Evolutionary conservation across 2,329 filamentous ascomycete species (phyloP), one percentile per base, ranked within the genome.

Genomic region (Colletotrichum spaethianum): DNA sequence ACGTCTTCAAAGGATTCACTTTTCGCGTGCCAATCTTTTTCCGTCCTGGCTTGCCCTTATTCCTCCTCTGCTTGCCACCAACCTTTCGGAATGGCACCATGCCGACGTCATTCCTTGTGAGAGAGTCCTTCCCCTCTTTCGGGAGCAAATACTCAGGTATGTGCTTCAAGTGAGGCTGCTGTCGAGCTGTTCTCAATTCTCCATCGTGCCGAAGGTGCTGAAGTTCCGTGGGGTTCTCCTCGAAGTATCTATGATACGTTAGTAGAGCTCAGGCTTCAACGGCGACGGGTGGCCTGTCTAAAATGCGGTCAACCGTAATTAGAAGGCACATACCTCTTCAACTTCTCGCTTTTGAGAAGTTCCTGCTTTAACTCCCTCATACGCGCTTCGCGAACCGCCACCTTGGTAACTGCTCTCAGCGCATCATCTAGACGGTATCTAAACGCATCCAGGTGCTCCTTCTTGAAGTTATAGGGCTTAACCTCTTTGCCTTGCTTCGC

Each of bases 361-460:
- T 98, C 96, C 80, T 96, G 92, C 65, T 94, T 90, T 68, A 99
- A 88, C 83, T 99, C 96, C 72, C 94, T 90, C 12, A 94, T 93
- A 61, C 96, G 90, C 3, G 96, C 96, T 85, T 98, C 95, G 75
- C 96, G 93, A 55, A 99, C 91, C 0, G 96, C 93, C 33, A 97
- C 93, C 70, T 93, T 91, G 12, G 96, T 99, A 2, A 99, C 95
- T 0, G 95, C 93, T 74, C 95, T 91, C 50, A 99, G 86, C 0
- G 96, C 96, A 80, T 98, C 96, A 64, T 94, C 93, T 90, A 98
- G 94, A 75, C 96, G 93, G 83, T 99, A 99, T 26, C 96, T 89
- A 86, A 99, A 98, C 4, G 94, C 93, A 75, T 98, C 95, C 28
- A 99, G 91, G 78, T 97, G 94, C 79, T 93, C 91, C 92, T 97